These are phyloP conservation scores for Coccinonectria pachysandricola DNA, from an alignment of 2,329 filamentous ascomycete species.

Conservation along the genomic window DNA sequence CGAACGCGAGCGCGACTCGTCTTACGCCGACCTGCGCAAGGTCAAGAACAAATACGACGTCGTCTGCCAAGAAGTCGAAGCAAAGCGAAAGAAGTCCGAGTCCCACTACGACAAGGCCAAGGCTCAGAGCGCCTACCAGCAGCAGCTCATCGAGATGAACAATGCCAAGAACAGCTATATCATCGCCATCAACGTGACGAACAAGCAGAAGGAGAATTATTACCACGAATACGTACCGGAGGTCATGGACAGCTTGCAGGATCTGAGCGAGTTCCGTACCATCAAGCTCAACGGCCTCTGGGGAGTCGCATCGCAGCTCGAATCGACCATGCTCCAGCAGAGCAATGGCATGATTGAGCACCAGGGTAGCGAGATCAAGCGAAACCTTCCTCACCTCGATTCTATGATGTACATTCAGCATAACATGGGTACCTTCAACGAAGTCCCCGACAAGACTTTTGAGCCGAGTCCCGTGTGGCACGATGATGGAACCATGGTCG, in stretches of 20 bases:
- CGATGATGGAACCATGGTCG: conserved; percentile 78
- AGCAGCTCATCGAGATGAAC: conserved; percentile 90
- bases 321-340: conserved; percentile 65
- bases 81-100: conserved; percentile 87
- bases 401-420: conserved; percentile 97
- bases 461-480: conserved; percentile 97
- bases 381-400: conserved; percentile 82
- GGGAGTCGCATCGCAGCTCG: conserved; percentile 68
- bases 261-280: conserved; percentile 82
- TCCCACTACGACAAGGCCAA: conserved; percentile 90
- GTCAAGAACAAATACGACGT: conserved; percentile 87
- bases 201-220: conserved; percentile 95
- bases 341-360: conserved; percentile 64
- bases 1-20: conserved; percentile 76
- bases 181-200: conserved; percentile 91
- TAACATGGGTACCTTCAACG: conserved; percentile 73
- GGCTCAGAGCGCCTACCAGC: conserved; percentile 82
- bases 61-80: conserved; percentile 89
- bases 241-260: conserved; percentile 84
- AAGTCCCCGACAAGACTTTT: conserved; percentile 75
- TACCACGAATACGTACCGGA: conserved; percentile 96
- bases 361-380: conserved; percentile 68
- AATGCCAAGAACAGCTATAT: conserved; percentile 98
- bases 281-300: conserved; percentile 77
- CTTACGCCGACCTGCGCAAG: conserved; percentile 80